A percentile compares a stretch with the other conserved stretches of the same genome.
Conservation (phyloP, 768 basidiomycete species). For the Cubamyces lactineus region DNA sequence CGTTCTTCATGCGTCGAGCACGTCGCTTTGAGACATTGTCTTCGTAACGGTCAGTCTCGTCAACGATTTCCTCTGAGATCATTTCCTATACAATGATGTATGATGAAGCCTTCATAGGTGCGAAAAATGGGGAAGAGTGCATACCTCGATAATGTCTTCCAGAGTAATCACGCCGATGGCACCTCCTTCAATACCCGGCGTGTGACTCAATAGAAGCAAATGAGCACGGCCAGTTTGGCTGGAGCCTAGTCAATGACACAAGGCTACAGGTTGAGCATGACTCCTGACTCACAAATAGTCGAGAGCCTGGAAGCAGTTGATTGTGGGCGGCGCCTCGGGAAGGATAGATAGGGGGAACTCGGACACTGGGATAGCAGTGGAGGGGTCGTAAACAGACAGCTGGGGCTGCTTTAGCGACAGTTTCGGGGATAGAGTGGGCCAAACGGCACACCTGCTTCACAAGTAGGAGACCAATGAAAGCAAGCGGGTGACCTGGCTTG, state of each 20-base stretch:
- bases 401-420: conserved; percentile 34
- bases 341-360: conserved; percentile 79
- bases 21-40: conserved; percentile 81
- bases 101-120: not conserved
- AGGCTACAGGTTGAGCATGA: not conserved
- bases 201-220: conserved; percentile 80
- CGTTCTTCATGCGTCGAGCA: conserved; percentile 72
- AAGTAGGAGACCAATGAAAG: conserved; percentile 82
- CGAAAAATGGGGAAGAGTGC: not conserved
- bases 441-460: conserved; percentile 66
- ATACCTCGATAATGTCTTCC: conserved; percentile 81
- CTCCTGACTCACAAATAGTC: conserved; percentile 75
- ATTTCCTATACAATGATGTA: conserved; percentile 73
- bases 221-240: conserved; percentile 96
- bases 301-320: conserved; percentile 93
- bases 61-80: conserved; percentile 93
- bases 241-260: not conserved
- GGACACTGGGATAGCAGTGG: conserved; percentile 72
- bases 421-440: not conserved
- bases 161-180: conserved; percentile 91
- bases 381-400: conserved; percentile 89
- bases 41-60: conserved; percentile 90
- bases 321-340: conserved; percentile 85
- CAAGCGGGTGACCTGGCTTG: conserved; percentile 62
- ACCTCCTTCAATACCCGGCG: conserved; percentile 82